Evolutionary conservation across 306 rosid species (phyloP).

Genomic region (Ormosia semicastrata): DNA sequence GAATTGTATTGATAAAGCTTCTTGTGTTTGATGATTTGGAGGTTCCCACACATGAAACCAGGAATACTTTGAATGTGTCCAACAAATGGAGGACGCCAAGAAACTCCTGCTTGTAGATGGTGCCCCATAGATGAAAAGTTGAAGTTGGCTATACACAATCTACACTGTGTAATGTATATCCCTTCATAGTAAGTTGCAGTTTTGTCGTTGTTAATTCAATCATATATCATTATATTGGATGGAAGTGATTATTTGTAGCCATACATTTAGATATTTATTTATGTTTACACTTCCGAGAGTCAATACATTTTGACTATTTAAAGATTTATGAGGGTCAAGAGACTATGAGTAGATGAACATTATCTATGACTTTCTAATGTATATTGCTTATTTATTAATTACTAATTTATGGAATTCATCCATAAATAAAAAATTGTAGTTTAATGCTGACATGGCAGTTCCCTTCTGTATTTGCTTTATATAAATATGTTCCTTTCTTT

Average conservation of each 20-base stretch:
- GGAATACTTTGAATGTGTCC: constrained; percentile 42
- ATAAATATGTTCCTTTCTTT: too few relatives aligned
- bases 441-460: too few relatives aligned
- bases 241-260: background rate
- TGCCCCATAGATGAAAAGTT: constrained; percentile 47
- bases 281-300: background rate
- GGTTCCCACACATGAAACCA: constrained; percentile 58
- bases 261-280: background rate
- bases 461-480: too few relatives aligned
- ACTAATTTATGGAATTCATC: too few relatives aligned
- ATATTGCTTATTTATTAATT: too few relatives aligned
- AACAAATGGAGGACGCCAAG: constrained; percentile 62
- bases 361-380: background rate
- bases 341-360: background rate
- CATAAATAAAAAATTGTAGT: too few relatives aligned
- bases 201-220: background rate
- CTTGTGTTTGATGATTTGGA: constrained; percentile 81
- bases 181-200: constrained; percentile 41
- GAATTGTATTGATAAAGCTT: constrained; percentile 52
- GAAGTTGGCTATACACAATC: constrained; percentile 64
- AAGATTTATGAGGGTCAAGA: background rate
- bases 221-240: background rate
- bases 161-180: constrained; percentile 52
- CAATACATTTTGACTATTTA: background rate
- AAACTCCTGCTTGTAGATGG: constrained; percentile 66